Conservation (phyloP, 305 asterid genomes). For the Solanum chacoense region DNA sequence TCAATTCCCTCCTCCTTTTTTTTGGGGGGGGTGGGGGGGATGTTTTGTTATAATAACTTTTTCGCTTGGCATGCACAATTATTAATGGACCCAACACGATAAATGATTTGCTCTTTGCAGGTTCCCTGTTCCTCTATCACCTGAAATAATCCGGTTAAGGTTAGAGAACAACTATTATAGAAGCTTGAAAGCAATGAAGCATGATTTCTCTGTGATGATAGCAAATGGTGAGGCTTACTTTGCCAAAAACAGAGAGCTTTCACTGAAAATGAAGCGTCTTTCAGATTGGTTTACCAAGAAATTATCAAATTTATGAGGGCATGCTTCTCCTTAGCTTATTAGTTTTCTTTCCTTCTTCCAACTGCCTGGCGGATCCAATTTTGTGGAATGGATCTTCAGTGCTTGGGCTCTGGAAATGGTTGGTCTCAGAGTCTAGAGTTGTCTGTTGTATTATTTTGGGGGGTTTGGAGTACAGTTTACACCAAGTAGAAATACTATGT, state of each 20-base stretch:
- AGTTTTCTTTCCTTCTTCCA: neutral
- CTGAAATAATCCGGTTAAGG: slow-evolving; percentile 49
- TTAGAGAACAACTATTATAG: slow-evolving; percentile 61
- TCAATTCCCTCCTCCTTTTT: neutral
- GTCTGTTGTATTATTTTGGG: neutral
- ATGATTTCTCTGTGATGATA: slow-evolving; percentile 58
- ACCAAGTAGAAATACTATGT: neutral
- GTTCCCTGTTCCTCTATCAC: slow-evolving; percentile 85
- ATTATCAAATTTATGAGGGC: slow-evolving; percentile 26
- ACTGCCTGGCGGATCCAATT: slow-evolving; percentile 1
- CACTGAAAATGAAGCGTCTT: slow-evolving; percentile 46
- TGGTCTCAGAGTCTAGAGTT: neutral
- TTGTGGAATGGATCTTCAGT: slow-evolving; percentile 6
- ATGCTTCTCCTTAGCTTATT: neutral
- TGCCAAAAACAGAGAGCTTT: slow-evolving; percentile 34
- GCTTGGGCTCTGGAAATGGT: neutral
- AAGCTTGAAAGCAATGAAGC: slow-evolving; percentile 44
- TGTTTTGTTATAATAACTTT: neutral
- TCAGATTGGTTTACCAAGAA: slow-evolving; percentile 29
- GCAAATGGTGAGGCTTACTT: slow-evolving; percentile 48
- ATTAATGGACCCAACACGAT: neutral
- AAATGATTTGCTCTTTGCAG: slow-evolving; percentile 31
- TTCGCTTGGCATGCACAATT: neutral
- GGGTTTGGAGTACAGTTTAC: neutral
- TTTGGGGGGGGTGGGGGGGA: neutral